Evolutionary conservation across 495 filamentous ascomycete genomes (phyloP).

Genomic region (Daldinia concentrica): DNA sequence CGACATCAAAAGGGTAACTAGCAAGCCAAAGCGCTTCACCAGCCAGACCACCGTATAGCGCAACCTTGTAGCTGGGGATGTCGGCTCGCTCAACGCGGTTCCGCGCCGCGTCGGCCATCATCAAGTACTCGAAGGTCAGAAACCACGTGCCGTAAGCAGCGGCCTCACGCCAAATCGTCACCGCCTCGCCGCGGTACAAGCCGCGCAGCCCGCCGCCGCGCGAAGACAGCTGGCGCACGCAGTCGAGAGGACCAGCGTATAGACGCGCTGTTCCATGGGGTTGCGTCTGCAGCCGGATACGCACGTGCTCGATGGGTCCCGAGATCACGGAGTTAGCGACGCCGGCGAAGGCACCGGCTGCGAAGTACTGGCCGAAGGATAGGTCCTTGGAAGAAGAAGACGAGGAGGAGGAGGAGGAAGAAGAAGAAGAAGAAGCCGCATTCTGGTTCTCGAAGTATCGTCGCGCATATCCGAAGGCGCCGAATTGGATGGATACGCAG

Average conservation of each 20-base stretch:
- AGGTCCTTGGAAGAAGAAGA: constrained; percentile 58
- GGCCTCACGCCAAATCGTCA: constrained; percentile 88
- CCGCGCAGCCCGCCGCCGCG: constrained; percentile 71
- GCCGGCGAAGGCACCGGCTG: constrained; percentile 90
- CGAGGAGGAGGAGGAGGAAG: constrained; percentile 51
- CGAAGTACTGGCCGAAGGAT: constrained; percentile 86
- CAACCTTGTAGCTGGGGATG: constrained; percentile 84
- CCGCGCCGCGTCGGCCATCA: constrained; percentile 84
- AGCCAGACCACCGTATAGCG: constrained; percentile 89
- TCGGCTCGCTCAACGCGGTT: constrained; percentile 78
- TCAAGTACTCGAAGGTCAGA: constrained; percentile 91
- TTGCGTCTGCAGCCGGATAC: constrained; percentile 97
- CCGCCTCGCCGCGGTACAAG: constrained; percentile 84
- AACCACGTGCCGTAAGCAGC: constrained; percentile 98
- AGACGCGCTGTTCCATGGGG: constrained; percentile 82
- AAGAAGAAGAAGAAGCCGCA: constrained; percentile 55
- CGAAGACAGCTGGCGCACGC: constrained; percentile 80
- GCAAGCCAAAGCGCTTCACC: constrained; percentile 93
- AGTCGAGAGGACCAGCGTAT: constrained; percentile 88
- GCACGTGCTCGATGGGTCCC: constrained; percentile 93
- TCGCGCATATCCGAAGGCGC: constrained; percentile 92
- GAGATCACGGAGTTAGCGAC: constrained; percentile 90
- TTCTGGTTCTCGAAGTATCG: constrained; percentile 83
- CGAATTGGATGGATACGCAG: constrained; percentile 97
- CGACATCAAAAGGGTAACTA: constrained; percentile 94